Conservation (phyloP, 1,284 basidiomycete genomes). For the Malassezia caprae region DNA sequence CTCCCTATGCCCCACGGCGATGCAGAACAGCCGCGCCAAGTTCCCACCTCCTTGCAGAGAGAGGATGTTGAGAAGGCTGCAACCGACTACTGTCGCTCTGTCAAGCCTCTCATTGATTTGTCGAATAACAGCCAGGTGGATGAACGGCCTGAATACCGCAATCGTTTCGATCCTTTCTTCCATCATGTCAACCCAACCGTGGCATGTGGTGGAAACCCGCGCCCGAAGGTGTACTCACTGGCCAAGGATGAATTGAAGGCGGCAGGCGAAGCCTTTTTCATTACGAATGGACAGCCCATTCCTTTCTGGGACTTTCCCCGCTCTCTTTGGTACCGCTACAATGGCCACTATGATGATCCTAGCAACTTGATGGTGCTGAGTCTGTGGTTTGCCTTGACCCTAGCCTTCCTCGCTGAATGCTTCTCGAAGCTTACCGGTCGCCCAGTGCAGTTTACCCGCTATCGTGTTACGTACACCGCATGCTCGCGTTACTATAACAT, state of each 20-base stretch:
- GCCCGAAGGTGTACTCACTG: slow-evolving; percentile 47
- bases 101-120: slow-evolving; percentile 18
- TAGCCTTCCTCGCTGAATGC: slow-evolving; percentile 56
- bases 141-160: slow-evolving; percentile 59
- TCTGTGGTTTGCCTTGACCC: slow-evolving; percentile 25
- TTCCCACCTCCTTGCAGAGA: slow-evolving; percentile 35
- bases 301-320: slow-evolving; percentile 94
- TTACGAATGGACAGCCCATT: slow-evolving; percentile 91
- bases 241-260: slow-evolving; percentile 56
- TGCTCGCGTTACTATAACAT: slow-evolving; percentile 78
- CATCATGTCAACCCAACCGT: slow-evolving; percentile 37
- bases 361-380: slow-evolving; percentile 31
- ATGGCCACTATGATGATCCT: slow-evolving; percentile 26
- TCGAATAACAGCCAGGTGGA: slow-evolving; percentile 22
- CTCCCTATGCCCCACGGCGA: slow-evolving; percentile 24
- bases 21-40: slow-evolving; percentile 18
- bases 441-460: slow-evolving; percentile 80
- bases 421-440: slow-evolving; percentile 66
- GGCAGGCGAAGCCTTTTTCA: slow-evolving; percentile 89
- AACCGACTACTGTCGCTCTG: slow-evolving; percentile 34
- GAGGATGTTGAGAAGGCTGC: slow-evolving; percentile 30
- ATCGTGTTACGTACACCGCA: slow-evolving; percentile 63
- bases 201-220: slow-evolving; percentile 27
- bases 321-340: slow-evolving; percentile 61
- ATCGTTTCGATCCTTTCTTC: slow-evolving; percentile 57